Evolutionary conservation across 2,329 filamentous ascomycete species (phyloP).

Genomic region (Botrytis pseudocinerea): DNA sequence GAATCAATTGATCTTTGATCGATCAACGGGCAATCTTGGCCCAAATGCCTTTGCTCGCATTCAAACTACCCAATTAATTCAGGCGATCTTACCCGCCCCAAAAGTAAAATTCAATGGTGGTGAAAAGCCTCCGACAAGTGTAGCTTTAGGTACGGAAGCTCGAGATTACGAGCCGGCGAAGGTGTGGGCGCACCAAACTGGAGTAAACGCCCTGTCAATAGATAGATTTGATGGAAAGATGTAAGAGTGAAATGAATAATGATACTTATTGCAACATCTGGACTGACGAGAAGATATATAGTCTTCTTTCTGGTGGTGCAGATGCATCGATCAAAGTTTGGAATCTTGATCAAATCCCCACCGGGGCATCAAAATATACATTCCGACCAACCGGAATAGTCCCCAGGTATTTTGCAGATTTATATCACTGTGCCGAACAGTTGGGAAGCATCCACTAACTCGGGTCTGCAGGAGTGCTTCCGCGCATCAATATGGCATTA

Average conservation of each 20-base stretch:
- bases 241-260: conserved; percentile 46
- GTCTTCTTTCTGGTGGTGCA: conserved; percentile 80
- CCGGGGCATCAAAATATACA: conserved; percentile 43
- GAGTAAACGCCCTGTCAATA: conserved; percentile 76
- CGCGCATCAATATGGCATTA: conserved; percentile 69
- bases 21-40: conserved; percentile 68
- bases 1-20: conserved; percentile 74
- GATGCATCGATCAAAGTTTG: conserved; percentile 84
- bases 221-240: conserved; percentile 76
- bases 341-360: conserved; percentile 70
- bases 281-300: conserved; percentile 38
- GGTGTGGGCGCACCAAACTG: conserved; percentile 69
- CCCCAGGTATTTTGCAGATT: conserved; percentile 41
- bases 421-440: conserved; percentile 4
- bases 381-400: conserved; percentile 58
- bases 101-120: conserved; percentile 70
- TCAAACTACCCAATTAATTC: conserved; percentile 65
- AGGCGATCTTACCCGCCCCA: conserved; percentile 66
- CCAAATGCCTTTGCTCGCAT: conserved; percentile 64
- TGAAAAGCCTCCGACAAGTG: conserved; percentile 39
- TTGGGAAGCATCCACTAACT: conserved; percentile 11
- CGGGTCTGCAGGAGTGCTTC: conserved; percentile 31
- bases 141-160: conserved; percentile 7
- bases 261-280: not conserved
- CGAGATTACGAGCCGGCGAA: conserved; percentile 16